A percentile compares a stretch with the other conserved stretches of the same genome.
Evolutionary conservation across 1,139 yeast species (phyloP).

Genomic region (Kodamaea alishanica): DNA sequence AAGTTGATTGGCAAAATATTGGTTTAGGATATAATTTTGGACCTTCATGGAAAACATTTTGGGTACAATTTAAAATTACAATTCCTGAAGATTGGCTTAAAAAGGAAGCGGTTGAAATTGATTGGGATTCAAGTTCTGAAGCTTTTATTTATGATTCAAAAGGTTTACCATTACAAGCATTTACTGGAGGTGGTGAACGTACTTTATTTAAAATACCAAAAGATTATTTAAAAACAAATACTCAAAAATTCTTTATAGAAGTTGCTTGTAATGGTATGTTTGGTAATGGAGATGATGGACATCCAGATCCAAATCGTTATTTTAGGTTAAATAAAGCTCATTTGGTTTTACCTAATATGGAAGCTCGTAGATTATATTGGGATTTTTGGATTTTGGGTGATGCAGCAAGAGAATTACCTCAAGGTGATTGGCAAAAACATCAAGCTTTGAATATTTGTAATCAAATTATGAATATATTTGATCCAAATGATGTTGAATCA

Average conservation of each 20-base stretch:
- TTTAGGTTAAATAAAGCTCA: constrained; percentile 70
- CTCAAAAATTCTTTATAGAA: constrained; percentile 70
- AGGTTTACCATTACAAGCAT: constrained; percentile 76
- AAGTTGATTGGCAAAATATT: constrained; percentile 53
- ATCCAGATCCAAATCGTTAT: constrained; percentile 65
- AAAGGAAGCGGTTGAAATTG: constrained; percentile 51
- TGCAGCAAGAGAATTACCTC: constrained; percentile 82
- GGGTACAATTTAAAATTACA: constrained; percentile 71
- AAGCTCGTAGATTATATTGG: constrained; percentile 70
- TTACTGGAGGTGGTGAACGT: constrained; percentile 84
- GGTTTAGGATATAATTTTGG: constrained; percentile 78
- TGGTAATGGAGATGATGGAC: constrained; percentile 68
- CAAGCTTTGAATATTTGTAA: constrained; percentile 77
- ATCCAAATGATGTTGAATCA: constrained; percentile 47
- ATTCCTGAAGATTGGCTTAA: constrained; percentile 61
- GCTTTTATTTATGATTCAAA: constrained; percentile 68
- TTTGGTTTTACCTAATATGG: constrained; percentile 73
- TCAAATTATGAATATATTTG: constrained; percentile 78
- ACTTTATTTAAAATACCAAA: constrained; percentile 67
- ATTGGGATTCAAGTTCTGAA: constrained; percentile 87
- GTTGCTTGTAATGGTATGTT: constrained; percentile 94
- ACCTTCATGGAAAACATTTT: constrained; percentile 95
- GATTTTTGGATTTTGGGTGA: constrained; percentile 90
- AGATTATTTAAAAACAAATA: constrained; percentile 38
- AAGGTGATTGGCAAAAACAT: constrained; percentile 75